Evolutionary conservation across 176 grass and related monocot genomes (phyloP).

Genomic region (Musa acuminata): DNA sequence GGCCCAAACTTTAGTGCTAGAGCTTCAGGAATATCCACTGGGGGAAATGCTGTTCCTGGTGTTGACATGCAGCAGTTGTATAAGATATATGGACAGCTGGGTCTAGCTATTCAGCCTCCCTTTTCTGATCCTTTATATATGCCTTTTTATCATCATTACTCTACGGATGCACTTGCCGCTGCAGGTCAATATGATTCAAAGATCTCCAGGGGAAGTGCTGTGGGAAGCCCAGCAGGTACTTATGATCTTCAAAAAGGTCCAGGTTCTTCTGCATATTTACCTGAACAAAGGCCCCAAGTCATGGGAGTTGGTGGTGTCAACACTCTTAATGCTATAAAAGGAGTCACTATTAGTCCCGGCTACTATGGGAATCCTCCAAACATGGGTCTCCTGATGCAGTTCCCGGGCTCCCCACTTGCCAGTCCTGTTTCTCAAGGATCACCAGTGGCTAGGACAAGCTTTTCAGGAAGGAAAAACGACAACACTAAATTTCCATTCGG

Average conservation of each 20-base stretch:
- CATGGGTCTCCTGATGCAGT: conserved; percentile 38
- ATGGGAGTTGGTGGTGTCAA: conserved; percentile 36
- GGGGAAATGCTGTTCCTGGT: conserved; percentile 33
- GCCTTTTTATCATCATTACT: conserved; percentile 56
- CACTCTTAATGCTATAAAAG: conserved; percentile 43
- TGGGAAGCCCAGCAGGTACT: conserved; percentile 38
- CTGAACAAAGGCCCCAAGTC: conserved; percentile 50
- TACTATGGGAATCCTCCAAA: conserved; percentile 41
- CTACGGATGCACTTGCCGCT: conserved; percentile 39
- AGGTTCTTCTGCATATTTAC: conserved; percentile 25
- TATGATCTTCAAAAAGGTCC: conserved; percentile 50
- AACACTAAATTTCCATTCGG: conserved; percentile 33
- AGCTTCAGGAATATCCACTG: conserved; percentile 35
- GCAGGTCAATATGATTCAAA: conserved; percentile 58
- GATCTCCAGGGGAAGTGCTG: conserved; percentile 39
- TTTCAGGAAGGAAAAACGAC: conserved; percentile 57
- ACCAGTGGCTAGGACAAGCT: conserved; percentile 25
- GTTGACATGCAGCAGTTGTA: conserved; percentile 60
- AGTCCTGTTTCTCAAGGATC: conserved; percentile 52
- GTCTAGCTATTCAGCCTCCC: conserved; percentile 48
- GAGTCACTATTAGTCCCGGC: conserved; percentile 30
- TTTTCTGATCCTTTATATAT: conserved; percentile 55
- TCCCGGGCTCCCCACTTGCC: conserved; percentile 24
- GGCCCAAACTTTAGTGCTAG: conserved; percentile 55
- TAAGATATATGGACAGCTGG: conserved; percentile 68